phyloP scores from a whole-genome alignment of 2,329 filamentous ascomycete genomes.

The Curvularia sp. region DNA sequence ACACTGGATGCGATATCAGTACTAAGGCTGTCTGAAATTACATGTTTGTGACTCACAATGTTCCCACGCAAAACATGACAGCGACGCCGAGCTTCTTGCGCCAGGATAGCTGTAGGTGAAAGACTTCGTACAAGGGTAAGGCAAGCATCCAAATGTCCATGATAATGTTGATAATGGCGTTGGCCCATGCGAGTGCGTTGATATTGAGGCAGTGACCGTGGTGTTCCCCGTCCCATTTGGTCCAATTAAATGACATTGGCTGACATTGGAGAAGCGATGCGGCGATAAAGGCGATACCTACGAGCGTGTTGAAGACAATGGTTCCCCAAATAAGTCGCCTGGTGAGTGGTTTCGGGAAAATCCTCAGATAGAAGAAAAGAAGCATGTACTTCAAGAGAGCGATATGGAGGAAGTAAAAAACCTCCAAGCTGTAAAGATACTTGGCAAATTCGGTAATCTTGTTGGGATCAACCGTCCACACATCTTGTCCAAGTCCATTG shows the following conservation, averaged over 20 bases:
- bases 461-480: conserved; percentile 57
- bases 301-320: conserved; percentile 35
- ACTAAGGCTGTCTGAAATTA: no score
- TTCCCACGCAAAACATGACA: conserved; percentile 50
- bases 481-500: conserved; percentile 58
- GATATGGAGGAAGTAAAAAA: conserved; percentile 45
- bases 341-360: conserved; percentile 36
- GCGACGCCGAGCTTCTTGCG: conserved; percentile 49
- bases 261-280: conserved; percentile 42
- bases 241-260: conserved; percentile 46
- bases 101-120: conserved; percentile 39
- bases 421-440: conserved; percentile 42
- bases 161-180: conserved; percentile 44
- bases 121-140: conserved; percentile 45
- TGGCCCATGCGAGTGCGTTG: conserved; percentile 43
- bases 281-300: conserved; percentile 30
- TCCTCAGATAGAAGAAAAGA: conserved; percentile 38
- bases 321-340: conserved; percentile 26
- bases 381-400: conserved; percentile 38
- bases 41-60: conserved; percentile 31
- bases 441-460: conserved; percentile 55
- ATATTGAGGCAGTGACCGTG: conserved; percentile 46
- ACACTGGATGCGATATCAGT: conserved; percentile 29
- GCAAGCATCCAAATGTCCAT: conserved; percentile 44
- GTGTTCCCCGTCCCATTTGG: conserved; percentile 35